A percentile compares a stretch with the other conserved stretches of the same genome.
phyloP scores from a whole-genome alignment of 345 rosid genomes.

The Xanthoceras sorbifolium region DNA sequence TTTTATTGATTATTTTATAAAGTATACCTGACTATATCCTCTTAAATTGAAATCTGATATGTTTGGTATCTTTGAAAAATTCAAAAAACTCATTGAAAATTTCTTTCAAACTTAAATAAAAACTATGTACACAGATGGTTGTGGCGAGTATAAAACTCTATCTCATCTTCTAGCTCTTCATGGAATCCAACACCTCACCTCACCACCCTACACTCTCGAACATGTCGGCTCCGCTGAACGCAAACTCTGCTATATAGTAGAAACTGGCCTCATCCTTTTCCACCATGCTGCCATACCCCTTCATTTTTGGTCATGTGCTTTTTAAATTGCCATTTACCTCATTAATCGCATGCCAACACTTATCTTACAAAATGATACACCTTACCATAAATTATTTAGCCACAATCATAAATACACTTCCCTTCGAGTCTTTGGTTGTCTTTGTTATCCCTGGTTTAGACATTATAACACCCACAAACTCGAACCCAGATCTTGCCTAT shows the following conservation, averaged over 20 bases:
- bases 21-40: background rate
- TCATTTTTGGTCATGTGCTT: background rate
- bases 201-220: background rate
- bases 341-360: background rate
- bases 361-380: background rate
- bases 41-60: background rate
- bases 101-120: background rate
- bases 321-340: background rate
- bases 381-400: background rate
- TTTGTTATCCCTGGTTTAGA: background rate
- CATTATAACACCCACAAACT: background rate
- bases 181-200: background rate
- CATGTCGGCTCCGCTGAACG: background rate
- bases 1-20: background rate
- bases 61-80: background rate
- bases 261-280: background rate
- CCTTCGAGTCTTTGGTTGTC: background rate
- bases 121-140: background rate
- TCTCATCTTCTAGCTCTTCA: fast-evolving
- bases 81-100: background rate
- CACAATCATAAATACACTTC: background rate
- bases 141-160: background rate
- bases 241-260: background rate
- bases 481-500: background rate
- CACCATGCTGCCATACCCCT: background rate